Base-by-base conservation (phyloP, 2,329 filamentous ascomycete species). In the Lizonia empirigonia region DNA sequence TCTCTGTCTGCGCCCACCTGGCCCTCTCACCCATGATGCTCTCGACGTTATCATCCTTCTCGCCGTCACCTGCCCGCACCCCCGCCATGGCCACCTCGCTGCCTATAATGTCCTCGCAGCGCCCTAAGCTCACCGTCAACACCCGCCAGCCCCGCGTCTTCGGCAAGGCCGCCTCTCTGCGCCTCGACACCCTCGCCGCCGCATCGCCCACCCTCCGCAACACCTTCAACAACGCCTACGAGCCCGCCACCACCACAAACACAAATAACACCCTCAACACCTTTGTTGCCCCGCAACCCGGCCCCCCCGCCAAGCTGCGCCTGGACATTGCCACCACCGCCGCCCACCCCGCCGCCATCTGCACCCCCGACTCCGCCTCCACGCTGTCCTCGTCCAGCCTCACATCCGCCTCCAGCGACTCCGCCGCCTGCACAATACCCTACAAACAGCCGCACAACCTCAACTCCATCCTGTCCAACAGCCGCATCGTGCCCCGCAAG, bases 81-180 rank as follows among this genome's bases (percentile, higher is more conserved):
- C 68, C n/a, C 60, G 68, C 64, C 62, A 76, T 72, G 71, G 74
- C 74, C 56, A 69, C 77, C 69, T 74, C 76, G 62, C 71, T 79
- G 57, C 72, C 77, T 67, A 74, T 79, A 72, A 67, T 74, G 27
- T n/a, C 27, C 49, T 52, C 57, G 47, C 73, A 72, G 58, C 74
- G 82, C 53, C 84, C 84, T 1, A 85, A 84, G 69, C 77, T 87
- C 41, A 83, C 82, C 30, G 76, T 87, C 44, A 82, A 86, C 72
- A 86, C 84, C 10, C 71, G 79, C 10, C 74, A 78, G 41, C 60
- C 71, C 9, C 68, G 73, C 50, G 77, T 78, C 18, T 83, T 82
- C 65, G 81, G 80, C 49, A 82, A 79, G 55, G 78, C 77, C 29
- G 78, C 79, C 19, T 79, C 78, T 46, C 70, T 85, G 36, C 78